Conservation (phyloP, 2,329 filamentous ascomycete genomes). For the Alternaria burnsii region DNA sequence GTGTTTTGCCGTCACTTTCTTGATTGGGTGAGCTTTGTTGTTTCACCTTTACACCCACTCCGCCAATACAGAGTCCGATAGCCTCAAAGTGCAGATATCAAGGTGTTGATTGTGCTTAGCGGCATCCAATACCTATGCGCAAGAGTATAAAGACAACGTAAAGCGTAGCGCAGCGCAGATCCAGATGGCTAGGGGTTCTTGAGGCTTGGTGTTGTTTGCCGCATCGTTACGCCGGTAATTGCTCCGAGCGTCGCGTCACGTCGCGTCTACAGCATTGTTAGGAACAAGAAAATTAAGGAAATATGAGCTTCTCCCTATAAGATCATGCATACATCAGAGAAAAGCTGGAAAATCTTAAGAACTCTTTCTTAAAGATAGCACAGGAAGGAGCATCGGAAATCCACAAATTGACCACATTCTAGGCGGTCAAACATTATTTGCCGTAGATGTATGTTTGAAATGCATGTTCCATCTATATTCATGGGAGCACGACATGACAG, state of each 20-base stretch:
- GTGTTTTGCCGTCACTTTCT: conserved; percentile 20
- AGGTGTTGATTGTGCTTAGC: background rate
- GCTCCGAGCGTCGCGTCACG: background rate
- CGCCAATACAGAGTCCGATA: conserved; percentile 13
- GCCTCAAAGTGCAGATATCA: background rate
- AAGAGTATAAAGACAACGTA: background rate
- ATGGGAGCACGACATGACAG: background rate
- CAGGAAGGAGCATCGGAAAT: background rate
- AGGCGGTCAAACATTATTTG: conserved; percentile 1
- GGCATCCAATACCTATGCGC: background rate
- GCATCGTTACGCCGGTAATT: background rate
- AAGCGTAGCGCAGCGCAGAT: conserved; percentile 11
- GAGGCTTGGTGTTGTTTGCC: background rate
- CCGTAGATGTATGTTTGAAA: background rate
- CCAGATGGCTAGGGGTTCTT: background rate
- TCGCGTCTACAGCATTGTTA: background rate
- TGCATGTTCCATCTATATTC: background rate
- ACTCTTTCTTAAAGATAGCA: background rate
- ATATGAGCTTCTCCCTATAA: background rate
- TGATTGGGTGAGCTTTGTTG: conserved; percentile 17
- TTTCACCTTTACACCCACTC: conserved; percentile 12
- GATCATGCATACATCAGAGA: too few relatives aligned
- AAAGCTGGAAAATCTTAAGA: too few relatives aligned
- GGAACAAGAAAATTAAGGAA: background rate
- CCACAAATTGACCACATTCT: conserved; percentile 1